These are phyloP conservation scores for Lachnellula occidentalis DNA, from an alignment of 2,329 filamentous ascomycete species.

Conservation along the genomic window DNA sequence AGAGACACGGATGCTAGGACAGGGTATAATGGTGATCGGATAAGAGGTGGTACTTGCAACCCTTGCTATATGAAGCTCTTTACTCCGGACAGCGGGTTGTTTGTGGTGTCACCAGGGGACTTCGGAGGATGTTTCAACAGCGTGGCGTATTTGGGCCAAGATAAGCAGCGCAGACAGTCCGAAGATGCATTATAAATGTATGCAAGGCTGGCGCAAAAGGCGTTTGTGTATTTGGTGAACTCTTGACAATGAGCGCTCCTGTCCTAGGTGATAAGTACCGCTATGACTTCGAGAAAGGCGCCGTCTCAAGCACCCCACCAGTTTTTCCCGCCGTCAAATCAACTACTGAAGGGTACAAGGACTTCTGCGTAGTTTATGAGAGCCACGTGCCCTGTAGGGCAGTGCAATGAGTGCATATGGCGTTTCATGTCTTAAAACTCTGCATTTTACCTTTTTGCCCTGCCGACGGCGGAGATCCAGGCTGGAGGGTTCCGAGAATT, in stretches of 20 bases:
- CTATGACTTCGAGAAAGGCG: constrained; percentile 6
- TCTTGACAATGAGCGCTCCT: neutral
- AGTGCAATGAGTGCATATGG: constrained; percentile 15
- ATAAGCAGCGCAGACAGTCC: constrained; percentile 12
- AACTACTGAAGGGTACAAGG: neutral
- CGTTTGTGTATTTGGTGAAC: constrained; percentile 4
- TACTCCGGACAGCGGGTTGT: neutral
- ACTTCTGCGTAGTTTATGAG: neutral
- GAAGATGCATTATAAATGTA: constrained; percentile 16
- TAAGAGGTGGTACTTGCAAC: constrained; percentile 25
- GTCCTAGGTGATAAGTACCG: neutral
- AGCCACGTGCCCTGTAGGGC: constrained; percentile 10
- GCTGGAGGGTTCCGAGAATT: neutral
- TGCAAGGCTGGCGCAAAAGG: constrained; percentile 17
- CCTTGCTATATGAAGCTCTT: constrained; percentile 13
- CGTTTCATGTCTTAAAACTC: constrained; percentile 13
- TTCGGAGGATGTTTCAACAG: constrained; percentile 19
- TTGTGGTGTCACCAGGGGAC: constrained; percentile 5
- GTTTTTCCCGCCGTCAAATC: constrained; percentile 3
- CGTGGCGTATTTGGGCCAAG: constrained; percentile 15
- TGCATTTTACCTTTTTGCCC: constrained; percentile 10
- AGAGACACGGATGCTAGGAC: constrained; percentile 11
- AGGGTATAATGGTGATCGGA: constrained; percentile 16
- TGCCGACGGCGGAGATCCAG: neutral
- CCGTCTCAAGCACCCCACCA: constrained; percentile 17